Percentiles rank a stretch among this genome's conserved stretches.
Evolutionary conservation across 148 eudicot species (phyloP).

Genomic region (Camellia sinensis): DNA sequence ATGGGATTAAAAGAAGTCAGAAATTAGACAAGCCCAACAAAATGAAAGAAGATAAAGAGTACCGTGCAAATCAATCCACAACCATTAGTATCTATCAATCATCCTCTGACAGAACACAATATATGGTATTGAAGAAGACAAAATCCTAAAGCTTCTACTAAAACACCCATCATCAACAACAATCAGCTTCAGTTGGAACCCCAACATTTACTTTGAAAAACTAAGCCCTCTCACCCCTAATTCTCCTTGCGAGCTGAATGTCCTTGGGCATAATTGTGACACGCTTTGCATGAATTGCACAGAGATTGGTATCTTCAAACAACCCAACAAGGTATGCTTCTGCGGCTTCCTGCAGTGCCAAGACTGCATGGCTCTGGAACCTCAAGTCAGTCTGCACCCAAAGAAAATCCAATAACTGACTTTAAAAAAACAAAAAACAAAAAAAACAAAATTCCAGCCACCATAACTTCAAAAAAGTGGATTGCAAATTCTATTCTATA

Average conservation of each 20-base stretch:
- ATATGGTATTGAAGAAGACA: neutral
- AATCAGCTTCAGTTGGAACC: neutral
- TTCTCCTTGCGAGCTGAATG: conserved; percentile 21
- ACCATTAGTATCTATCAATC: neutral
- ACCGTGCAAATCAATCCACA: neutral
- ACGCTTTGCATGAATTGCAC: conserved; percentile 23
- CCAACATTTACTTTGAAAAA: neutral
- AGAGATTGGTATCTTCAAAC: conserved; percentile 25
- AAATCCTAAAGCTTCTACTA: neutral
- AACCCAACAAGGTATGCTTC: conserved; percentile 29
- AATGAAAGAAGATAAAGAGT: neutral
- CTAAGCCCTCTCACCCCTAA: conserved; percentile 24
- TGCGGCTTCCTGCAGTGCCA: conserved; percentile 28
- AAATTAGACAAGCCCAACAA: neutral
- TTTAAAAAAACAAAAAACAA: too few species aligned
- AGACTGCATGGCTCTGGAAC: conserved; percentile 28
- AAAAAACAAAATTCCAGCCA: neutral
- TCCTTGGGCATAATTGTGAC: conserved; percentile 25
- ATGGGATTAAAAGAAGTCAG: neutral
- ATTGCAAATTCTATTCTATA: too few species aligned
- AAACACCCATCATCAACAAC: neutral
- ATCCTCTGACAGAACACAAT: neutral
- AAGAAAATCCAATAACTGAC: neutral
- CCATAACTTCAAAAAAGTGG: neutral
- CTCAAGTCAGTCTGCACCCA: conserved; percentile 28